Conservation (phyloP, 371 early-diverging fungal genomes). For the Mortierella sp. region DNA sequence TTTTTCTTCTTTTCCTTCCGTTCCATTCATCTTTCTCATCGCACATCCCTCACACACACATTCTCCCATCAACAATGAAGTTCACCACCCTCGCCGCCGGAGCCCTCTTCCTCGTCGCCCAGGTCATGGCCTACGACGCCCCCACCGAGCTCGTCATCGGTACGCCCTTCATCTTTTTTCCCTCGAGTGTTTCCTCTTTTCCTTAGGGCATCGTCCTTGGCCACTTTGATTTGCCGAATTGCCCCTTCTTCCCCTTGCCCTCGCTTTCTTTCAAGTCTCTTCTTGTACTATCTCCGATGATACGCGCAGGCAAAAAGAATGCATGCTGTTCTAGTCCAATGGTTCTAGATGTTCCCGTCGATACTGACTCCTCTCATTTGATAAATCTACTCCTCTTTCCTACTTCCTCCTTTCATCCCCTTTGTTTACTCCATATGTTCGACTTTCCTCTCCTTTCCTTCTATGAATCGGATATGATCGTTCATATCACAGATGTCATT, state of each 20-base stretch:
- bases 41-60: constrained; percentile 16
- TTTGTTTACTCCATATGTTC: background rate
- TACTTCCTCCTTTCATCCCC: no score
- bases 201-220: background rate
- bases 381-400: background rate
- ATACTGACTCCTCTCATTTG: background rate
- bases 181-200: background rate
- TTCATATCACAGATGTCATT: constrained; percentile 19
- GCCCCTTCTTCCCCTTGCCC: background rate
- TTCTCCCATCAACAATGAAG: constrained; percentile 31
- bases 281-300: background rate
- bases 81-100: constrained; percentile 44
- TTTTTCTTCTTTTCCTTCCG: background rate
- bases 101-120: constrained; percentile 46
- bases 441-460: background rate
- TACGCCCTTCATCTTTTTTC: constrained; percentile 1
- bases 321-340: background rate
- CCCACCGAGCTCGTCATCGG: constrained; percentile 41
- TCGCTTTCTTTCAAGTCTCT: background rate
- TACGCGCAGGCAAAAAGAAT: background rate
- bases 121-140: constrained; percentile 49
- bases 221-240: background rate
- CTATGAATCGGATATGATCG: background rate
- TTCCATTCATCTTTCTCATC: background rate
- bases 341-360: background rate